Evolutionary conservation across 225 moss, liverwort and hornwort species (phyloP).

Genomic region (Bryoerythrophyllum caledonicum): DNA sequence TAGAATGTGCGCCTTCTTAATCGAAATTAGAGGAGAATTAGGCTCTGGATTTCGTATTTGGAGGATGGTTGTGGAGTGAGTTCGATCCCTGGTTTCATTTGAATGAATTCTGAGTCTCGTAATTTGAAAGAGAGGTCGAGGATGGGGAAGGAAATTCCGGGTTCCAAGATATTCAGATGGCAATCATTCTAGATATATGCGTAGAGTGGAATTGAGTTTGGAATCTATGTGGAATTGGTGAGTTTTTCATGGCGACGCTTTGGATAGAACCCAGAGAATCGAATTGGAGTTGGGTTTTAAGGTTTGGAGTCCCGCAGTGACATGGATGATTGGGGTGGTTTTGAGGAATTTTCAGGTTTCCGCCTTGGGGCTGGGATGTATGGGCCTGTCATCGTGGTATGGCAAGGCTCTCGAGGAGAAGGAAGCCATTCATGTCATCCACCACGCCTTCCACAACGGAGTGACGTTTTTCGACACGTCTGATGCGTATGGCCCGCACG

Average conservation of each 20-base stretch:
- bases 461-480: conserved; percentile 50
- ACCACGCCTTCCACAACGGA: conserved; percentile 43
- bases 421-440: conserved; percentile 34
- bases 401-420: conserved; percentile 37
- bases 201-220: too few species aligned
- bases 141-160: too few species aligned
- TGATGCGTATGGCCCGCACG: conserved; percentile 46
- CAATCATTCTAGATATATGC: too few species aligned
- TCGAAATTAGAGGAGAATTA: too few species aligned
- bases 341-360: conserved; percentile 32
- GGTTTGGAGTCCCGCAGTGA: not conserved
- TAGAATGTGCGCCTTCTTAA: too few species aligned
- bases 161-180: too few species aligned
- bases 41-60: not conserved
- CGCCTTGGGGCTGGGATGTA: conserved; percentile 41
- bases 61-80: too few species aligned
- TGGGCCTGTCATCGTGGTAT: conserved; percentile 42
- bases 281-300: not conserved
- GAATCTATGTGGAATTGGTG: not conserved
- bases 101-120: too few species aligned
- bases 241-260: not conserved
- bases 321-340: conserved; percentile 8
- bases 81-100: too few species aligned
- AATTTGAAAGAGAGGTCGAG: too few species aligned
- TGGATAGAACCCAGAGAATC: too few species aligned